Evolutionary conservation across 2,329 filamentous ascomycete genomes (phyloP).

Genomic region (Dactylellina drechsleri): DNA sequence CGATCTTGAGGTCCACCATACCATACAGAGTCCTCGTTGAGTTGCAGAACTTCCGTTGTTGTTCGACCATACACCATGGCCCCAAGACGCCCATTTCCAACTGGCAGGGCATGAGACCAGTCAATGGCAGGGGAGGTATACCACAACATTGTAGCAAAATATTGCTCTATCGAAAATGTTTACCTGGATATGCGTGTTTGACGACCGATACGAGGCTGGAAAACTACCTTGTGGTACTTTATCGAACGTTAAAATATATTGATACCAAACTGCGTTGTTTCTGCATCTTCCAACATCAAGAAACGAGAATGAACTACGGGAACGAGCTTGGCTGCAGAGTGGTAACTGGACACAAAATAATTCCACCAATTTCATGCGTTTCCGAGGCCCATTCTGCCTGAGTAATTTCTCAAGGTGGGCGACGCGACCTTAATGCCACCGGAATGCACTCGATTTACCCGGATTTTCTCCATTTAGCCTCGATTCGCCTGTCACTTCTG

Average conservation of each 20-base stretch:
- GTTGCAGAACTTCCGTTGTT: slow-evolving; percentile 63
- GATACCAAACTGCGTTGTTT: slow-evolving; percentile 22
- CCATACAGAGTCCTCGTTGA: slow-evolving; percentile 67
- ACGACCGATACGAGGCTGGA: no score
- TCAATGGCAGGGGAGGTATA: slow-evolving; percentile 56
- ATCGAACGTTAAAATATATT: slow-evolving; percentile 18
- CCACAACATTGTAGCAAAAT: slow-evolving; percentile 37
- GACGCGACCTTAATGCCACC: slow-evolving; percentile 14
- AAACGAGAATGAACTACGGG: slow-evolving; percentile 12
- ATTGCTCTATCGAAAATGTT: neutral
- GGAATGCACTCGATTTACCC: slow-evolving; percentile 20
- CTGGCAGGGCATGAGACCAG: slow-evolving; percentile 64
- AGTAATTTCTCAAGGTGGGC: slow-evolving; percentile 22
- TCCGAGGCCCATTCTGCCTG: slow-evolving; percentile 44
- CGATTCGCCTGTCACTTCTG: slow-evolving; percentile 47
- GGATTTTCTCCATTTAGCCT: slow-evolving; percentile 44
- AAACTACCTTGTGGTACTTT: no score
- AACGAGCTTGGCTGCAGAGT: slow-evolving; percentile 5
- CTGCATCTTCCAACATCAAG: slow-evolving; percentile 39
- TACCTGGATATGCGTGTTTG: no score
- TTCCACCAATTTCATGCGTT: slow-evolving; percentile 54
- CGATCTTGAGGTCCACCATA: slow-evolving; percentile 65
- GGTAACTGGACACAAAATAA: slow-evolving; percentile 25
- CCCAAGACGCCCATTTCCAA: slow-evolving; percentile 66
- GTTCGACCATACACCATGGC: slow-evolving; percentile 65